Conservation (phyloP, 306 rosid genomes). For the Cucurbita ficifolia region DNA sequence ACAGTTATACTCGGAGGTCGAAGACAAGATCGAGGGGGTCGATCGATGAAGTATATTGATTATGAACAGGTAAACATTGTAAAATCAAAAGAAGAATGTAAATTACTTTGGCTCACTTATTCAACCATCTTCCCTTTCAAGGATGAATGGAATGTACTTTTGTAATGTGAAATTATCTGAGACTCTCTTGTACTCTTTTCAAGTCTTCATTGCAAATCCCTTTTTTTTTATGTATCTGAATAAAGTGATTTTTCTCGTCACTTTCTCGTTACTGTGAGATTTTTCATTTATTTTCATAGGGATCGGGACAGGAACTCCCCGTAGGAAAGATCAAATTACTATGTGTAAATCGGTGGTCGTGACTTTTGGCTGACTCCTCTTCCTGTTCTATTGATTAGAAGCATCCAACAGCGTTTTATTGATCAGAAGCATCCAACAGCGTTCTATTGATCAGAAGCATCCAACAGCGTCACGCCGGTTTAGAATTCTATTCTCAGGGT, state of each 20-base stretch:
- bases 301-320: no score
- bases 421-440: no score
- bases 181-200: not conserved
- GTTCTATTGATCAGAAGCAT: no score
- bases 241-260: not conserved
- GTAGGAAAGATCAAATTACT: no score
- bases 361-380: no score
- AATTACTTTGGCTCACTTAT: not conserved
- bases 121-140: not conserved
- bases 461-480: no score
- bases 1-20: constrained; percentile 84
- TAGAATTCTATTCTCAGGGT: no score
- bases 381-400: no score
- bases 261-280: no score
- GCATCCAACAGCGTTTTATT: no score
- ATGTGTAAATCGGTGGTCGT: no score
- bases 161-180: not conserved
- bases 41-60: constrained; percentile 19
- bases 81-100: not conserved
- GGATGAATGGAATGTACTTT: not conserved
- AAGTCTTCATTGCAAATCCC: not conserved
- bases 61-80: not conserved
- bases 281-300: no score
- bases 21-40: constrained; percentile 91
- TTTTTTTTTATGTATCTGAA: not conserved